Percentiles rank a stretch among this genome's conserved stretches.
Conservation (phyloP, 768 basidiomycete species). For the Tremella mesenterica region DNA sequence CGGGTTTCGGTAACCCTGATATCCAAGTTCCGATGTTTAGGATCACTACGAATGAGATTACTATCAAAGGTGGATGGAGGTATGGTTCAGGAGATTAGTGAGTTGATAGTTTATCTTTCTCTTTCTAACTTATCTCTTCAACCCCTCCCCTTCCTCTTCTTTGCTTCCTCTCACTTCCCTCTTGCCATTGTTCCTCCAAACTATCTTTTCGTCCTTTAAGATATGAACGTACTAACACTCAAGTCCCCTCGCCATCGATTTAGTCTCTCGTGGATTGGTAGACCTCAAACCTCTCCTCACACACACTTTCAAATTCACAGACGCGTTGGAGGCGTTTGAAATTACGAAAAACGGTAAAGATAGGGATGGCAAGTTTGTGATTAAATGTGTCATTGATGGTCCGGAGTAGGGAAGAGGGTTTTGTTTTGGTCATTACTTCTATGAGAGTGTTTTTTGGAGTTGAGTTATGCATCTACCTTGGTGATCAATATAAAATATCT, state of each 20-base stretch:
- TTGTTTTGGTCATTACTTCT: no score
- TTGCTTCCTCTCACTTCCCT: not conserved
- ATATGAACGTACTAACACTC: no score
- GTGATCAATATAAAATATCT: no score
- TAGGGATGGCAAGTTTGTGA: conserved; percentile 74
- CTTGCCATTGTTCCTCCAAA: no score
- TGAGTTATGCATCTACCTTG: no score
- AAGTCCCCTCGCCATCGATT: conserved; percentile 73
- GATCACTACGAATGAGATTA: conserved; percentile 68
- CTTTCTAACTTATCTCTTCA: conserved; percentile 24
- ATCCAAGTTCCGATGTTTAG: conserved; percentile 63
- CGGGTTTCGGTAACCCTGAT: conserved; percentile 77
- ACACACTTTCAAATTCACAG: conserved; percentile 70
- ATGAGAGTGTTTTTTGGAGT: no score
- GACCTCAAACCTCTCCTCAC: conserved; percentile 82
- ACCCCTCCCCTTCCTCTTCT: not conserved
- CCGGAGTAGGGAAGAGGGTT: conserved; percentile 24
- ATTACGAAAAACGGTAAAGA: conserved; percentile 72
- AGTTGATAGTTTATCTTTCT: conserved; percentile 13
- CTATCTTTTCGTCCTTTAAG: no score
- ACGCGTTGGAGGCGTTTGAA: conserved; percentile 71
- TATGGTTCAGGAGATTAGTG: conserved; percentile 39
- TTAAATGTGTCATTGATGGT: conserved; percentile 74
- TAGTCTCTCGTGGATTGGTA: conserved; percentile 71
- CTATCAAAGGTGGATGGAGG: conserved; percentile 84